Percentiles rank a stretch among this genome's conserved stretches.
Conservation (phyloP, 2,329 filamentous ascomycete genomes). For the Ceratocystis papillata region DNA sequence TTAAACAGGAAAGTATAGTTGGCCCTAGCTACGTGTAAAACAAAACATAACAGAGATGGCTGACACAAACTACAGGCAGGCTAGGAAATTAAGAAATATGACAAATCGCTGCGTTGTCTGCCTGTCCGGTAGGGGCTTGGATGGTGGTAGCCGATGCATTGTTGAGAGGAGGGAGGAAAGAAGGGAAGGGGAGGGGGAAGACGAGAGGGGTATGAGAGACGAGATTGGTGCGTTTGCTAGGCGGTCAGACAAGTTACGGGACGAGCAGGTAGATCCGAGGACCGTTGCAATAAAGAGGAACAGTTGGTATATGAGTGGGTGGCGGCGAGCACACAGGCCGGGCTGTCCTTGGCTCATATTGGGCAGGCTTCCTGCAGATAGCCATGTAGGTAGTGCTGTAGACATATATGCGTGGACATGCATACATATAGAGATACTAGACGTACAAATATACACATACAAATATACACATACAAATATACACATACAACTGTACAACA, state of each 20-base stretch:
- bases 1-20: background rate
- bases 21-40: background rate
- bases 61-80: background rate
- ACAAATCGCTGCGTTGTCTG: background rate
- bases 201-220: background rate
- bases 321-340: too few species aligned
- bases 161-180: background rate
- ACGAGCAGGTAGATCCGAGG: too few species aligned
- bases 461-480: background rate
- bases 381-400: background rate
- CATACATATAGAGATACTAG: background rate
- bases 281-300: too few species aligned
- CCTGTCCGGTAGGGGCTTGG: background rate
- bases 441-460: background rate
- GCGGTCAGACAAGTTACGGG: too few species aligned
- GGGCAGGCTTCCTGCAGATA: background rate
- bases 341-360: too few species aligned
- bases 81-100: conserved; percentile 2
- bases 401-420: background rate
- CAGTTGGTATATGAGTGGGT: too few species aligned
- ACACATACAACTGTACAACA: background rate
- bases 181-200: background rate
- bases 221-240: too few species aligned
- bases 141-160: background rate
- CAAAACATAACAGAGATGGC: background rate